Conservation (phyloP, 2,329 filamentous ascomycete species). For the Aspergillus proliferans region DNA sequence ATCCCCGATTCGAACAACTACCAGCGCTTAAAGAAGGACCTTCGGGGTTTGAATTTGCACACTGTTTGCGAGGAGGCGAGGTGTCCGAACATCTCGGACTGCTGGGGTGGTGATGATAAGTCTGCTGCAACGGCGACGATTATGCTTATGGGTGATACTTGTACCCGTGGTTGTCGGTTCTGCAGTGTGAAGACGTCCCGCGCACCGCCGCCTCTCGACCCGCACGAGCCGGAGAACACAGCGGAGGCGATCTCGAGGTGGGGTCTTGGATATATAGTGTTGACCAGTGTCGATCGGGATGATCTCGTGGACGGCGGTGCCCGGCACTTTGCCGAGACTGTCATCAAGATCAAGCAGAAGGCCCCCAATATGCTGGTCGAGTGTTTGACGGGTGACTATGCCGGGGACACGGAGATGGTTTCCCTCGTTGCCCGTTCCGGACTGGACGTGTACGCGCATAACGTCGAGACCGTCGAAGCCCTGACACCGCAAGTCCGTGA, state of each 20-base stretch:
- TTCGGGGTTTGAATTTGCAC: conserved; percentile 81
- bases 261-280: conserved; percentile 92
- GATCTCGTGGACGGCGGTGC: conserved; percentile 86
- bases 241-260: conserved; percentile 87
- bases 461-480: conserved; percentile 89
- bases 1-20: conserved; percentile 82
- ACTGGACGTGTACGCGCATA: conserved; percentile 94
- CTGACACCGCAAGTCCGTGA: conserved; percentile 87
- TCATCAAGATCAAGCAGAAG: conserved; percentile 86
- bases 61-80: conserved; percentile 97
- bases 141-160: conserved; percentile 99
- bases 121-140: conserved; percentile 91
- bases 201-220: conserved; percentile 72
- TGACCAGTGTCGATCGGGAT: conserved; percentile 90
- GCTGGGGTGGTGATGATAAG: conserved; percentile 90
- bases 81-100: conserved; percentile 96
- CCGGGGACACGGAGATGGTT: conserved; percentile 81
- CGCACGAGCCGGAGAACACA: conserved; percentile 93
- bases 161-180: conserved; percentile 92
- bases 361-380: conserved; percentile 40
- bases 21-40: conserved; percentile 90
- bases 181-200: conserved; percentile 91
- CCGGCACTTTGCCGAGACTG: conserved; percentile 84
- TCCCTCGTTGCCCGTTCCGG: conserved; percentile 76
- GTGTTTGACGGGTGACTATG: conserved; percentile 68